These are phyloP conservation scores for Strigomonas oncopelti DNA, from an alignment of 208 protist genomes.

Conservation along the genomic window DNA sequence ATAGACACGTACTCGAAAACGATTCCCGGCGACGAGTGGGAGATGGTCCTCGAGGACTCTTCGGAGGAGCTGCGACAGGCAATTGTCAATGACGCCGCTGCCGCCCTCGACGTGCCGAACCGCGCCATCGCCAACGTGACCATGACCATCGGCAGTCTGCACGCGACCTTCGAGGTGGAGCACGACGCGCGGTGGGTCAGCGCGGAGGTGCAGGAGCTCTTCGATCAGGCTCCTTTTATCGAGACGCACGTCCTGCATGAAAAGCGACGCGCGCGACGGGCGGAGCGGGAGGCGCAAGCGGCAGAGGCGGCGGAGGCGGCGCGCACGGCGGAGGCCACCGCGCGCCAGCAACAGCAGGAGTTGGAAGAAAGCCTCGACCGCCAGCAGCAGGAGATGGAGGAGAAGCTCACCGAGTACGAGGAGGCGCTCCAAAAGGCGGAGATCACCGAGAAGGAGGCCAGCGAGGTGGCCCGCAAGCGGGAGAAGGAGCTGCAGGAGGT, in stretches of 20 bases:
- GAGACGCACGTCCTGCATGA: slow-evolving; percentile 16
- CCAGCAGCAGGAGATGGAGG: slow-evolving; percentile 14
- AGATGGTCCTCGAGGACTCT: slow-evolving; percentile 30
- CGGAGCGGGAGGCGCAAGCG: slow-evolving; percentile 12
- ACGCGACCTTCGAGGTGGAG: slow-evolving; percentile 29
- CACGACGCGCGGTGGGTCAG: slow-evolving; percentile 16
- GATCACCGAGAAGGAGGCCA: background rate
- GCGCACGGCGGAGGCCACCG: background rate
- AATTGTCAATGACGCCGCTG: slow-evolving; percentile 26
- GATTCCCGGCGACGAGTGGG: slow-evolving; percentile 38
- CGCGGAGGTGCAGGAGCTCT: slow-evolving; percentile 12
- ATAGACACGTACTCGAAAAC: slow-evolving; percentile 15
- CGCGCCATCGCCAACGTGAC: slow-evolving; percentile 23
- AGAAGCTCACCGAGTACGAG: background rate
- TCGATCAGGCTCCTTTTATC: slow-evolving; percentile 16
- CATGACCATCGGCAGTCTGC: slow-evolving; percentile 26
- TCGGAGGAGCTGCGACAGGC: slow-evolving; percentile 31
- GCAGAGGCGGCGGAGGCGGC: slow-evolving; percentile 13
- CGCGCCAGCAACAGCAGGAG: slow-evolving; percentile 15
- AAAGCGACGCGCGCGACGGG: slow-evolving; percentile 7
- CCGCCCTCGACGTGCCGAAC: slow-evolving; percentile 29
- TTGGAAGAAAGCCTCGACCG: slow-evolving; percentile 1
- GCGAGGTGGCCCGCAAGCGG: background rate
- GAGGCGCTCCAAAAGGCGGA: background rate
- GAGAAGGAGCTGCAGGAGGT: background rate